These are phyloP conservation scores for Hibiscus trionum DNA, from an alignment of 345 rosid genomes.

Conservation along the genomic window DNA sequence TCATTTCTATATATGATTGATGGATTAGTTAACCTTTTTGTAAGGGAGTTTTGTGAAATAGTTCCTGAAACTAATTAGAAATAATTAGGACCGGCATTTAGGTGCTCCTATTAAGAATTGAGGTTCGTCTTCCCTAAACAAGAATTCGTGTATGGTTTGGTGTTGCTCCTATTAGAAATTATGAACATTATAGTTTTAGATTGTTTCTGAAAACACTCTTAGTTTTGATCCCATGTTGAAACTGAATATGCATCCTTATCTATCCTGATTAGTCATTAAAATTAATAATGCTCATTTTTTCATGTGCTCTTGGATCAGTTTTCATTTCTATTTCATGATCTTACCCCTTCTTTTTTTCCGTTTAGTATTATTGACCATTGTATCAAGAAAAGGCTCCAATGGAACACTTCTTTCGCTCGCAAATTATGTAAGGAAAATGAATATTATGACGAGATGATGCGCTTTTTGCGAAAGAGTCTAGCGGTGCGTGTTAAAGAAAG, in stretches of 20 bases:
- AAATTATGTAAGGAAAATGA: slow-evolving; percentile 90
- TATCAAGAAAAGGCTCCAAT: slow-evolving; percentile 79
- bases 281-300: background rate
- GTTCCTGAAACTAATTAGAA: background rate
- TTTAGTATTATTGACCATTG: slow-evolving; percentile 72
- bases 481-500: slow-evolving; percentile 56
- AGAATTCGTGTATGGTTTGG: background rate
- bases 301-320: background rate
- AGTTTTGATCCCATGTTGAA: background rate
- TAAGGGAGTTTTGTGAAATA: background rate
- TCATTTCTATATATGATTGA: background rate
- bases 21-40: background rate
- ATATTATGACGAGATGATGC: slow-evolving; percentile 96
- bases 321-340: background rate
- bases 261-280: background rate
- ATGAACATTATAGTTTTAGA: background rate
- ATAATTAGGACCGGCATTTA: background rate
- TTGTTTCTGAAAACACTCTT: background rate
- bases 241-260: background rate
- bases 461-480: slow-evolving; percentile 79
- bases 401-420: slow-evolving; percentile 79
- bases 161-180: background rate
- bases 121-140: background rate
- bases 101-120: background rate
- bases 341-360: background rate